Evolutionary conservation across 139 green algal species (phyloP).

Genomic region (Edaphochlamys debaryana): DNA sequence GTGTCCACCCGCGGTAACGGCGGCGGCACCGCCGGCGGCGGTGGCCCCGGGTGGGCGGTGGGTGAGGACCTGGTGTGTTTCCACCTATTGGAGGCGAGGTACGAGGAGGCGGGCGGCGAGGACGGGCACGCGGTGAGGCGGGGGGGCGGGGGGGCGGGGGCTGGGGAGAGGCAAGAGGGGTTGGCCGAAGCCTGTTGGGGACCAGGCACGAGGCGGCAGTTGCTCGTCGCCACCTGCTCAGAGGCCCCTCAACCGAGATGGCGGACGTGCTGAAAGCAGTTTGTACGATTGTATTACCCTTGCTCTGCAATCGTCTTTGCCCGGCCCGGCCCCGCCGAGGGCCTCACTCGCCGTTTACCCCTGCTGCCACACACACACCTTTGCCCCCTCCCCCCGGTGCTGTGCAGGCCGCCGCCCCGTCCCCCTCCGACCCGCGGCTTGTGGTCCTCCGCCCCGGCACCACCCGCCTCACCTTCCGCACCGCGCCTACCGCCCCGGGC

Average conservation of each 20-base stretch:
- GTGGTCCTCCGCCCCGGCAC: constrained; percentile 2
- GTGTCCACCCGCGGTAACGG: background rate
- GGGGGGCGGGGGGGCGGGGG: no score
- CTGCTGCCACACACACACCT: background rate
- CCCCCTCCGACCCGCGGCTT: background rate
- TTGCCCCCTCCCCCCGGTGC: background rate
- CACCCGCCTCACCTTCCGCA: constrained; percentile 15
- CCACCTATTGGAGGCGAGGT: background rate
- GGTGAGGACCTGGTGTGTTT: constrained; percentile 8
- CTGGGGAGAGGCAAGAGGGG: no score
- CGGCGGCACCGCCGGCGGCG: background rate
- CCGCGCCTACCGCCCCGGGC: constrained; percentile 7
- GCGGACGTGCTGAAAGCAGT: no score
- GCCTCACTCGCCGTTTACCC: background rate
- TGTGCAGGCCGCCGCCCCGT: background rate
- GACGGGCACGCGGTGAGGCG: no score
- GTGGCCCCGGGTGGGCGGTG: background rate
- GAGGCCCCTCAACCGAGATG: no score
- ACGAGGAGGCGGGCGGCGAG: background rate
- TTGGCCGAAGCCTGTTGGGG: no score
- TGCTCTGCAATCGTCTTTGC: no score
- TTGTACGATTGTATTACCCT: no score
- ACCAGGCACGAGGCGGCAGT: no score
- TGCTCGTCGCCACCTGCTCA: no score
- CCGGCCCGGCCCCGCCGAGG: no score